phyloP scores from a whole-genome alignment of 176 grass and related monocot genomes.

The Zea luxurians region DNA sequence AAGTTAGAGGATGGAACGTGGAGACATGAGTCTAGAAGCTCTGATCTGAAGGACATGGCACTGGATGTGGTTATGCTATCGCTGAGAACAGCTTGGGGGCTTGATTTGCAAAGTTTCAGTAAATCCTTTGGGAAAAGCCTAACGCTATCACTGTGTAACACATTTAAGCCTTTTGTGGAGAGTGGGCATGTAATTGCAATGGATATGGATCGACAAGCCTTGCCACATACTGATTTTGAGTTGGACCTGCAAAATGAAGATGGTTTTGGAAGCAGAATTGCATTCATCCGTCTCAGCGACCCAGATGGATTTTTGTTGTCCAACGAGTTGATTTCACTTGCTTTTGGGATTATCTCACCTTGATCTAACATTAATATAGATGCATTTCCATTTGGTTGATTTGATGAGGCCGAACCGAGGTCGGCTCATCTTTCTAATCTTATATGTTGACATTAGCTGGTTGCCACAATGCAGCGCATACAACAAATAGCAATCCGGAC shows the following conservation, averaged over 20 bases:
- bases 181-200: constrained; percentile 64
- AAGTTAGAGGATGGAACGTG: constrained; percentile 57
- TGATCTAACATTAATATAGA: constrained; percentile 24
- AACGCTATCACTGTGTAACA: constrained; percentile 48
- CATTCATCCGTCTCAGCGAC: constrained; percentile 73
- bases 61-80: constrained; percentile 90
- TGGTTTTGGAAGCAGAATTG: constrained; percentile 44
- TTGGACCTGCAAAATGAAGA: constrained; percentile 28
- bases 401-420: constrained; percentile 2
- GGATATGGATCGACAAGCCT: constrained; percentile 48
- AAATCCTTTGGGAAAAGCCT: constrained; percentile 63
- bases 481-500: neutral
- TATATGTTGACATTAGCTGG: neutral
- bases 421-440: neutral
- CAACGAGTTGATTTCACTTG: constrained; percentile 88
- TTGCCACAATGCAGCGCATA: neutral
- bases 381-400: neutral
- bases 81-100: constrained; percentile 71
- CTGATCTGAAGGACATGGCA: constrained; percentile 69
- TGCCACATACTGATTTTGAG: constrained; percentile 55
- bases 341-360: constrained; percentile 76
- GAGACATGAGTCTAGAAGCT: constrained; percentile 32
- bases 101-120: constrained; percentile 63
- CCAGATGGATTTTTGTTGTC: constrained; percentile 86
- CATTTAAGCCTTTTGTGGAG: constrained; percentile 64